Conservation (phyloP, 2,329 filamentous ascomycete species). For the Colletotrichum higginsianum region DNA sequence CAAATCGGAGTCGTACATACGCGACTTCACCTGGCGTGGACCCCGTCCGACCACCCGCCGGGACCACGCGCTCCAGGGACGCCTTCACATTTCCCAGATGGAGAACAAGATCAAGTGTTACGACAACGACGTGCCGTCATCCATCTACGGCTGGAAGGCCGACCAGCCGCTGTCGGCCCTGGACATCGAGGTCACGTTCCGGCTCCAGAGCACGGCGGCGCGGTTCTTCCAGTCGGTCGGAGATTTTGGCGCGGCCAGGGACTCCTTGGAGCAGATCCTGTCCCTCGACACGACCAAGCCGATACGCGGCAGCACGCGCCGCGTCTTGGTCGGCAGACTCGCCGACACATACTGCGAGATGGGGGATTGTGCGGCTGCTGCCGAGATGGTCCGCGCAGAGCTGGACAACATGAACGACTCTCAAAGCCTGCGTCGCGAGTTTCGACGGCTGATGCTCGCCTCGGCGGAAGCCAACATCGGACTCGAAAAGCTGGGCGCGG, state of each 20-base stretch:
- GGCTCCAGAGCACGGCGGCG: conserved; percentile 51
- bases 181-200: conserved; percentile 52
- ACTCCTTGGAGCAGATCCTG: conserved; percentile 51
- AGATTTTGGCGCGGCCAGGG: conserved; percentile 49
- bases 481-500: conserved; percentile 39
- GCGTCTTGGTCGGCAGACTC: conserved; percentile 48
- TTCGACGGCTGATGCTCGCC: conserved; percentile 47
- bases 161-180: conserved; percentile 49
- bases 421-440: conserved; percentile 44
- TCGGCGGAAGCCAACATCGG: conserved; percentile 47
- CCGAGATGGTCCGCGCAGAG: conserved; percentile 45
- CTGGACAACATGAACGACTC: conserved; percentile 42
- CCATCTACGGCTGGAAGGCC: conserved; percentile 52
- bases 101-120: conserved; percentile 54
- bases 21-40: conserved; percentile 45
- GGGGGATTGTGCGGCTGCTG: conserved; percentile 45
- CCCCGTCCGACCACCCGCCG: conserved; percentile 43
- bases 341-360: conserved; percentile 51
- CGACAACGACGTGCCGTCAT: conserved; percentile 48
- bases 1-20: conserved; percentile 47
- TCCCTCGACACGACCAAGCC: conserved; percentile 47
- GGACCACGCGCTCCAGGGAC: conserved; percentile 50
- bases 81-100: conserved; percentile 52
- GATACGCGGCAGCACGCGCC: conserved; percentile 46
- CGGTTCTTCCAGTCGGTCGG: conserved; percentile 53